These are phyloP conservation scores for Neopestalotiopsis rosae DNA, from an alignment of 2,329 filamentous ascomycete genomes.

Conservation along the genomic window DNA sequence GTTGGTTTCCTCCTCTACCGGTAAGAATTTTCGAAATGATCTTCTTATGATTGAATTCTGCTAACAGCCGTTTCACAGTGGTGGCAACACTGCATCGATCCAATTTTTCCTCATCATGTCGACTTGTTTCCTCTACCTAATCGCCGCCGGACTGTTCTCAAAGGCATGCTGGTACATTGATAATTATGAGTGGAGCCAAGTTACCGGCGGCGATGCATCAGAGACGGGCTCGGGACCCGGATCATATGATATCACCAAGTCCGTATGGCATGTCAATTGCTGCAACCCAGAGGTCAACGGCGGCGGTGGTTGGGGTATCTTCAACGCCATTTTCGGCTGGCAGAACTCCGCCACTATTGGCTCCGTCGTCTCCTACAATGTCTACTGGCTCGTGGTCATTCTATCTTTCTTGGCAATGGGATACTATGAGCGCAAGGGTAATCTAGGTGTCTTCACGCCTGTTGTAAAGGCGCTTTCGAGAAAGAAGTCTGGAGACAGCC, in stretches of 20 bases:
- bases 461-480: background rate
- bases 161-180: constrained; percentile 78
- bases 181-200: constrained; percentile 69
- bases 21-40: constrained; percentile 52
- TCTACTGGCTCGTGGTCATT: constrained; percentile 83
- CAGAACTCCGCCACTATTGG: constrained; percentile 87
- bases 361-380: constrained; percentile 84
- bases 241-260: constrained; percentile 79
- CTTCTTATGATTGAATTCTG: background rate
- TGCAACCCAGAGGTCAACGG: constrained; percentile 77
- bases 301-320: constrained; percentile 83
- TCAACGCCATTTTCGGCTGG: constrained; percentile 88
- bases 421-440: constrained; percentile 66
- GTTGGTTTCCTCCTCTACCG: constrained; percentile 81
- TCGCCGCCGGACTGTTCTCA: constrained; percentile 83
- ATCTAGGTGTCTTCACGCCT: constrained; percentile 21
- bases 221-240: constrained; percentile 66
- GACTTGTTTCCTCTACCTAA: constrained; percentile 83
- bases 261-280: constrained; percentile 86
- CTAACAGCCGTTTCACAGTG: constrained; percentile 38
- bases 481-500: background rate
- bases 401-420: constrained; percentile 67
- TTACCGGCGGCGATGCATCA: constrained; percentile 62
- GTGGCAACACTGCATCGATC: constrained; percentile 68
- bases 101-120: constrained; percentile 83